These are phyloP conservation scores for Dispira simplex DNA, from an alignment of 192 early-diverging fungal species.

Conservation along the genomic window DNA sequence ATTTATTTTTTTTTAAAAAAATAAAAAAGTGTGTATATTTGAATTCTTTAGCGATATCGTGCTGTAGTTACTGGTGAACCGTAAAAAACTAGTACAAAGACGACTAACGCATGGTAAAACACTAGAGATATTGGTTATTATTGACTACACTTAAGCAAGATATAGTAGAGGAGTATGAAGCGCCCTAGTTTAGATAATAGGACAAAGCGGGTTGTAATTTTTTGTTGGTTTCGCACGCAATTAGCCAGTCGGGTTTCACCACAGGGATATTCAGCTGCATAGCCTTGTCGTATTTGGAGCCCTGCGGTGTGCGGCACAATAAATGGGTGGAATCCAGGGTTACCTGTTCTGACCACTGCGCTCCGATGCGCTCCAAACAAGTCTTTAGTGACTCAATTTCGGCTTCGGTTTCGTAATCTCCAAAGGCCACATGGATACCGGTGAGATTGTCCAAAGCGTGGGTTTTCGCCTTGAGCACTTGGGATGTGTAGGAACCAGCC, in stretches of 20 bases:
- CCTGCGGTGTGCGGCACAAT: constrained; percentile 67
- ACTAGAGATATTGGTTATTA: too few relatives aligned
- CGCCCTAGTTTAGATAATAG: constrained; percentile 12
- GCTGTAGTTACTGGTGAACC: too few relatives aligned
- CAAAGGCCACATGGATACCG: constrained; percentile 94
- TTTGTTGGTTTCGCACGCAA: constrained; percentile 75
- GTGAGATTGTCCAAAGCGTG: constrained; percentile 94
- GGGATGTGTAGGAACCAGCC: constrained; percentile 68
- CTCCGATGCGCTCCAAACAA: constrained; percentile 66
- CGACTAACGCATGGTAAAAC: too few relatives aligned
- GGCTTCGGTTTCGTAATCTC: constrained; percentile 61
- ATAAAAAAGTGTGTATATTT: too few relatives aligned
- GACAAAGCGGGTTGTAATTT: constrained; percentile 59
- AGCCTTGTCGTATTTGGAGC: constrained; percentile 77
- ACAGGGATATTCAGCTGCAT: constrained; percentile 84
- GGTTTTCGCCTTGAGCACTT: constrained; percentile 59
- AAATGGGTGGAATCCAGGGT: constrained; percentile 85
- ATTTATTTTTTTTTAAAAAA: too few relatives aligned
- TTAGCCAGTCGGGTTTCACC: constrained; percentile 90
- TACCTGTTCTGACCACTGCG: constrained; percentile 72
- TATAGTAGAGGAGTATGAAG: too few relatives aligned
- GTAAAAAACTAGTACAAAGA: too few relatives aligned
- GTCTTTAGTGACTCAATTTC: constrained; percentile 64
- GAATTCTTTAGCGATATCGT: too few relatives aligned
- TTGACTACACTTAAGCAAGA: too few relatives aligned